Base-by-base conservation (phyloP, 2,329 filamentous ascomycete species). In the Furcasterigmium sp. region DNA sequence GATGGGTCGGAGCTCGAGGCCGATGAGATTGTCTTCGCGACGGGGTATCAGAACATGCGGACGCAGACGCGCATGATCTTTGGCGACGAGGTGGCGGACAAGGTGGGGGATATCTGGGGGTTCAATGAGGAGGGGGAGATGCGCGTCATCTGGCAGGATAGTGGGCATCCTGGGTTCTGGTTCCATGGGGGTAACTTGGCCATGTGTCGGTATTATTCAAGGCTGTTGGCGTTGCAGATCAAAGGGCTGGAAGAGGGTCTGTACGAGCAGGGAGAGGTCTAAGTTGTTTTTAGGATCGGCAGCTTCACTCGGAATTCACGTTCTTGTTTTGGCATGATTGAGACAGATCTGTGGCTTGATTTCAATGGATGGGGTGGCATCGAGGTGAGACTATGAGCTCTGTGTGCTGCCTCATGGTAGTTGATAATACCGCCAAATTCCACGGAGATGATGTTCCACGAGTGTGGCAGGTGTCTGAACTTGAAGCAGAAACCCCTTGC, bases 31-130 rank as follows among this genome's bases (percentile, higher is more conserved):
- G 70, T 86, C 0, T 68, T 83, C 34, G 80, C 80, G 0, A 84
- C 80, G 0, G 80, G 78, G 0, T 86, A 84, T 51, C 73, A 82
- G 47, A 85, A 84, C 54, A 88, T 87, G 82, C 68, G 71, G 10
- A 80, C 76, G 0, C 76, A 76, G 17, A 77, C 82, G 2, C 63
- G 76, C n/a, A 67, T 69, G 25, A 75, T 84, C 17, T 70, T 87
- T 42, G 84, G 83, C 0, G 72, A 82, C 23, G 68, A 73, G 15
- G 66, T 86, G 9, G 81, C 78, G 0, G 74, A 79, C 41, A 66
- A 69, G 20, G 70, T 81, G 5, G 64, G 65, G 3, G 78, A 82
- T 50, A 72, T 83, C 14, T 85, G 82, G 78, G 80, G 80, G 0
- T 68, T 82, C 45, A 78, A 84, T 7, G 58, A 65, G 1, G 72